phyloP scores from a whole-genome alignment of 2,329 filamentous ascomycete genomes.

The Westerdykella ornata region DNA sequence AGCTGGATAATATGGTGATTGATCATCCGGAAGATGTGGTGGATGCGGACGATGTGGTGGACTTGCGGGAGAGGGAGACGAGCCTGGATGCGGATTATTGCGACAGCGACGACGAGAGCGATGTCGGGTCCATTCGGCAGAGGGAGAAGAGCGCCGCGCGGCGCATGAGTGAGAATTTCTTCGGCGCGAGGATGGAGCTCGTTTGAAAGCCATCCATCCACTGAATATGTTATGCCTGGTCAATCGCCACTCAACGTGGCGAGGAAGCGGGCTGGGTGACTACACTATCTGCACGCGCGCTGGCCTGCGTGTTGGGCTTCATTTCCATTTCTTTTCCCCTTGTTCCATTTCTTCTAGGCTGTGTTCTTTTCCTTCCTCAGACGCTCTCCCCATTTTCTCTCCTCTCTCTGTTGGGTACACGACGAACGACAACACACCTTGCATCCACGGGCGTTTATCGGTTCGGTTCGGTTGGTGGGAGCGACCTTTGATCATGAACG shows the following conservation, averaged over 20 bases:
- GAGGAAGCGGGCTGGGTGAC: too few species aligned
- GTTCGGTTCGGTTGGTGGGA: conserved; percentile 17
- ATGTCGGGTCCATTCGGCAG: conserved; percentile 27
- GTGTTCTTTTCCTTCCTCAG: not conserved
- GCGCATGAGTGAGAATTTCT: conserved; percentile 49
- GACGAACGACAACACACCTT: too few species aligned
- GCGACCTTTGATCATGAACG: conserved; percentile 17
- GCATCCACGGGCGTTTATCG: not conserved
- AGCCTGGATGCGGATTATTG: conserved; percentile 27
- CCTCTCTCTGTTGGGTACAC: not conserved
- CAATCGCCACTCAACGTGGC: not conserved
- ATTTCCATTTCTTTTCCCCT: not conserved
- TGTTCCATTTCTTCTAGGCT: not conserved
- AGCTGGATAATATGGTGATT: conserved; percentile 38
- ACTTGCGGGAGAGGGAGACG: conserved; percentile 23
- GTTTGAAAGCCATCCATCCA: not conserved
- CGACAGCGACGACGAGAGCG: conserved; percentile 28
- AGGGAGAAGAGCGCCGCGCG: conserved; percentile 45
- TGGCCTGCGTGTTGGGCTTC: not conserved
- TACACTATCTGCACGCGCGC: too few species aligned
- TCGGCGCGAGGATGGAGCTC: conserved; percentile 47
- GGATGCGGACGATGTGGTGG: conserved; percentile 37
- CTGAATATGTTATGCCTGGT: too few species aligned
- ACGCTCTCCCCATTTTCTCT: not conserved
- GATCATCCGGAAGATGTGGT: conserved; percentile 35